Base-by-base conservation (phyloP, 1,284 basidiomycete genomes). In the Cryptococcus wingfieldii region DNA sequence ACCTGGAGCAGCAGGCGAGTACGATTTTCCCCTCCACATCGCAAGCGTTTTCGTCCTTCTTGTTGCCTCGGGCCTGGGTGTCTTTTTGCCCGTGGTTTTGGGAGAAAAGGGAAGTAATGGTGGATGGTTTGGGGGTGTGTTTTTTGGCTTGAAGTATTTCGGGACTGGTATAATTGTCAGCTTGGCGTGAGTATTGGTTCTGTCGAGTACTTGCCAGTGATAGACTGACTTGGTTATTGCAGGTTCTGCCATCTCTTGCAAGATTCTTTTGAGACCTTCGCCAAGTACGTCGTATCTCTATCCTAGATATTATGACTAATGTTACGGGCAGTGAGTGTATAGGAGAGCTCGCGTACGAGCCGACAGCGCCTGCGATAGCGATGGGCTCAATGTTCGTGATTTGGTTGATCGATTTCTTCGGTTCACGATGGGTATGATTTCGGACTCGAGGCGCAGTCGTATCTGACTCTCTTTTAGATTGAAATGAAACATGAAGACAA, bases 211-310 rank as follows among this genome's bases (percentile, higher is more conserved):
- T 12, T 10, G 14, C 23, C 27, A n/a, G 16, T 31, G 14, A 42
- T 9, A 19, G 14, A 18, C 43, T 27, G 23, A 28, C 44, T 7
- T 23, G 10, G 2, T 34, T 16, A 1, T 13, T 25, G 23, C 23
- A 59, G 57, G 6, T 59, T 59, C 37, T 59, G 53, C 31, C 55
- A 57, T 31, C 45, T 52, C 10, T 47, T 57, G 12, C 54, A 56
- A 38, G 54, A 56, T 27, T 51, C 54, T 27, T 56, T 56, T 19
- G 50, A 56, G 37, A 56, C 54, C 8, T 56, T 56, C 16, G 51
- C 54, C 10, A 56, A 56, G 54, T 56, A 44, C 34, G 54, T 55
- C 5, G 6, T 8, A 19, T 38, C 14, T 34, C 23, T 9, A 18
- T 27, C n/a, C 39, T 5, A 13, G 12, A n/a, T 31, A 1, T 23